Percentiles rank a stretch among this genome's conserved stretches.
Conservation (phyloP, 805 yeast genomes). For the Scheffersomyces lignosus region DNA sequence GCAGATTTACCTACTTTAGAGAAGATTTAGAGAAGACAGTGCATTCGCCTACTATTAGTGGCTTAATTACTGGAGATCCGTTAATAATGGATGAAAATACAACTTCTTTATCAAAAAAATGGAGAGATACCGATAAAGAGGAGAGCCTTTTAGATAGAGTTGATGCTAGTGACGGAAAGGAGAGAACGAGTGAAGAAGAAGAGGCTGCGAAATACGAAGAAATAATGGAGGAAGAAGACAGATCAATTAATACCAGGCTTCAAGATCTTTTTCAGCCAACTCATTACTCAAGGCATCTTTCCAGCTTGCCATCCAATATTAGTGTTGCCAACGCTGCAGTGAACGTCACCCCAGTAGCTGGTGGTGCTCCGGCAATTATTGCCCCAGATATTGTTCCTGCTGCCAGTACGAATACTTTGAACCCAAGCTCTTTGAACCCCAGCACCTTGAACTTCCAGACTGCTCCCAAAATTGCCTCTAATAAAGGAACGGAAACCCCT, state of each 20-base stretch:
- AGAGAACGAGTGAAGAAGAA: constrained; percentile 2
- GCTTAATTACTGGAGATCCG: constrained; percentile 39
- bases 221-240: constrained; percentile 6
- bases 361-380: background rate
- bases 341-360: constrained; percentile 1
- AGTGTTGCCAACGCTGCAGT: constrained; percentile 5
- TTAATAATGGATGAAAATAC: background rate
- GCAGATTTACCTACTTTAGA: constrained; percentile 88
- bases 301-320: constrained; percentile 9
- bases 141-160: background rate
- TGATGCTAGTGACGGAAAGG: constrained; percentile 10
- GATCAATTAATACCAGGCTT: constrained; percentile 6
- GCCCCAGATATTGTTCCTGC: background rate
- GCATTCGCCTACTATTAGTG: constrained; percentile 86
- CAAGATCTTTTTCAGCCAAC: constrained; percentile 28
- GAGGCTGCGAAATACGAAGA: constrained; percentile 2
- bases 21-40: constrained; percentile 87
- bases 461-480: background rate
- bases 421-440: too few species aligned
- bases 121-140: background rate
- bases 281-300: constrained; percentile 12
- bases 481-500: constrained; percentile 5
- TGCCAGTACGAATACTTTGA: background rate
- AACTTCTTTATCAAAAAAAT: constrained; percentile 1
- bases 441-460: too few species aligned